Percentiles rank a stretch among this genome's conserved stretches.
Evolutionary conservation across 352 stramenopile species (phyloP).

Genomic region (Peronospora belbahrii): DNA sequence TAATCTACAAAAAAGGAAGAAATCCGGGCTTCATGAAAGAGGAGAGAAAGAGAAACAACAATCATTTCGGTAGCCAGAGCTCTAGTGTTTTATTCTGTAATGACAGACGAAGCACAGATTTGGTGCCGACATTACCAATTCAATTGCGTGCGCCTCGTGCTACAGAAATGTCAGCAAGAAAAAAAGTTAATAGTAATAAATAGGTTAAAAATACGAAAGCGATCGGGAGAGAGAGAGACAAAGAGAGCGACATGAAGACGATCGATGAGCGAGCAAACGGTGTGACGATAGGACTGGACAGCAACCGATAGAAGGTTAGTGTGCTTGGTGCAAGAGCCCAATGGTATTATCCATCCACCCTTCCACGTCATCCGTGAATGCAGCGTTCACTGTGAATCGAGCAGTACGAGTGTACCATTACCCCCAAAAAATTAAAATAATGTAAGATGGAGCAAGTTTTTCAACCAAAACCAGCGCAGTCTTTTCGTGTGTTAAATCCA

Average conservation of each 20-base stretch:
- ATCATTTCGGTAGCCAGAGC: slow-evolving; percentile 16
- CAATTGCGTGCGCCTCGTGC: slow-evolving; percentile 22
- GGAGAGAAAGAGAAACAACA: slow-evolving; percentile 9
- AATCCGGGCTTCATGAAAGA: slow-evolving; percentile 1
- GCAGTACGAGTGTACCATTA: slow-evolving; percentile 34
- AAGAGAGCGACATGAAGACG: slow-evolving; percentile 17
- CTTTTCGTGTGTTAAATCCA: no score
- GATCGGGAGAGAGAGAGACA: slow-evolving; percentile 4
- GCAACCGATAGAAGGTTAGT: slow-evolving; percentile 21
- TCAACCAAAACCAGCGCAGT: slow-evolving; percentile 7
- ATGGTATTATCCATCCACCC: background rate
- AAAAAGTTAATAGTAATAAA: slow-evolving; percentile 21
- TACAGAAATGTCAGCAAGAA: slow-evolving; percentile 27
- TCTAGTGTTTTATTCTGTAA: slow-evolving; percentile 4
- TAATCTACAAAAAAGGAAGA: slow-evolving; percentile 15
- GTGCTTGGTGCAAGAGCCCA: slow-evolving; percentile 1
- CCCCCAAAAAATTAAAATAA: slow-evolving; percentile 32
- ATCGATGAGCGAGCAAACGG: slow-evolving; percentile 26
- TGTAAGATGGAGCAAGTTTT: slow-evolving; percentile 40
- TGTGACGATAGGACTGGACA: slow-evolving; percentile 8
- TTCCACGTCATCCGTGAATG: slow-evolving; percentile 15
- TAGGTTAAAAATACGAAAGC: slow-evolving; percentile 21
- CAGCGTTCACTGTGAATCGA: slow-evolving; percentile 22
- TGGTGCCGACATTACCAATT: background rate
- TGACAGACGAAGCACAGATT: background rate